phyloP scores from a whole-genome alignment of 2,329 filamentous ascomycete species.

The Fusarium pseudoanthophilum region DNA sequence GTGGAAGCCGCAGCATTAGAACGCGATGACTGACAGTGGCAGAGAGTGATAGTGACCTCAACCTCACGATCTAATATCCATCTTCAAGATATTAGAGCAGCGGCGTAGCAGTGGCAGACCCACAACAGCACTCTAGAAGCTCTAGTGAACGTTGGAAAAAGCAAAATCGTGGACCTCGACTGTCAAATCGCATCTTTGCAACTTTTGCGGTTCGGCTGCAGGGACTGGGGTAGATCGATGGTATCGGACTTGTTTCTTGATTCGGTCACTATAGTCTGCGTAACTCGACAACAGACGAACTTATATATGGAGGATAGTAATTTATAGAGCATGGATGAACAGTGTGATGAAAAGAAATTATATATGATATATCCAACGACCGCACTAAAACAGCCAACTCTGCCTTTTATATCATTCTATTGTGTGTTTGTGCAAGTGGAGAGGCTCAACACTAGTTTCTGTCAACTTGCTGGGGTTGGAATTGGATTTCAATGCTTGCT shows the following conservation, averaged over 20 bases:
- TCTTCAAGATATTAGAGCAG: background rate
- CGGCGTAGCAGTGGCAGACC: conserved; percentile 14
- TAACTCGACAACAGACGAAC: background rate
- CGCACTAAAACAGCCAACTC: background rate
- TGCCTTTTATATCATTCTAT: background rate
- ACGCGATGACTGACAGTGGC: background rate
- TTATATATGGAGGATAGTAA: background rate
- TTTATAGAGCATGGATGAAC: background rate
- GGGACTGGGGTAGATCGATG: conserved; percentile 6
- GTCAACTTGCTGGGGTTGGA: background rate
- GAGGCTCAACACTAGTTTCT: background rate
- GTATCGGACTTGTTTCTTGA: conserved; percentile 11
- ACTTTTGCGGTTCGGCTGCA: background rate
- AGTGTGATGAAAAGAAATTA: background rate
- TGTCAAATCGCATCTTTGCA: conserved; percentile 8
- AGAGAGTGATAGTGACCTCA: background rate
- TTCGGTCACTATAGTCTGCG: background rate
- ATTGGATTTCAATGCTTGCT: background rate
- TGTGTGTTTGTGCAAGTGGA: background rate
- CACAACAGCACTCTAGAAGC: background rate
- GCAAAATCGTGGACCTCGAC: conserved; percentile 7
- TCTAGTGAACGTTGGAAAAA: conserved; percentile 13
- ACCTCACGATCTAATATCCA: conserved; percentile 3
- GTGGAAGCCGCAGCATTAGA: background rate
- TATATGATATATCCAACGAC: background rate